A percentile compares a stretch with the other conserved stretches of the same genome.
Conservation (phyloP, 1,284 basidiomycete species). For the Exobasidium rhododendri region DNA sequence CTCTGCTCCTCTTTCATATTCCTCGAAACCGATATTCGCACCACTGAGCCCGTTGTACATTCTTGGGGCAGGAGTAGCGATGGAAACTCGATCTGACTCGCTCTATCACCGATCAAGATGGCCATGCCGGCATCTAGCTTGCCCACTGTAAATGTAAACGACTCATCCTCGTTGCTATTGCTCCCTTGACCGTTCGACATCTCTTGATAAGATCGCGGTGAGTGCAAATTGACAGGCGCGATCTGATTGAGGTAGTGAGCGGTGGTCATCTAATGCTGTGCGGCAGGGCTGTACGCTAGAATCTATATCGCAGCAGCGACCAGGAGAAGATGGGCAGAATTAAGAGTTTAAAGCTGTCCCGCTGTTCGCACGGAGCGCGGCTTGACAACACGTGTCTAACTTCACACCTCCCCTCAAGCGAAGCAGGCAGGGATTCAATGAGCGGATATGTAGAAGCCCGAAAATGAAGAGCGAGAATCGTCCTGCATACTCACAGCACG, state of each 20-base stretch:
- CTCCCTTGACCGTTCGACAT: neutral
- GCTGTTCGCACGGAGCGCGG: too few species aligned
- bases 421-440: too few species aligned
- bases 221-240: slow-evolving; percentile 31
- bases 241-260: slow-evolving; percentile 38
- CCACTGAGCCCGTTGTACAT: slow-evolving; percentile 48
- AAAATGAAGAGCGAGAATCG: too few species aligned
- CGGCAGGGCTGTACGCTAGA: too few species aligned
- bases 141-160: slow-evolving; percentile 51
- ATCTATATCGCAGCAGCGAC: too few species aligned
- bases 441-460: too few species aligned
- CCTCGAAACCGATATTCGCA: slow-evolving; percentile 48
- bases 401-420: too few species aligned
- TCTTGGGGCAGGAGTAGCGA: slow-evolving; percentile 49
- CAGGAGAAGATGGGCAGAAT: too few species aligned
- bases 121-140: slow-evolving; percentile 54
- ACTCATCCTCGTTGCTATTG: slow-evolving; percentile 12
- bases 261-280: slow-evolving; percentile 6
- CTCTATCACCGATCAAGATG: slow-evolving; percentile 53
- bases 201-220: slow-evolving; percentile 11
- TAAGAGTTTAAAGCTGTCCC: too few species aligned
- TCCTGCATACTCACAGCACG: too few species aligned
- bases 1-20: slow-evolving; percentile 46
- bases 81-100: slow-evolving; percentile 55
- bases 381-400: too few species aligned